These are phyloP conservation scores for Amanita thiersii DNA, from an alignment of 768 basidiomycete genomes.

Conservation along the genomic window DNA sequence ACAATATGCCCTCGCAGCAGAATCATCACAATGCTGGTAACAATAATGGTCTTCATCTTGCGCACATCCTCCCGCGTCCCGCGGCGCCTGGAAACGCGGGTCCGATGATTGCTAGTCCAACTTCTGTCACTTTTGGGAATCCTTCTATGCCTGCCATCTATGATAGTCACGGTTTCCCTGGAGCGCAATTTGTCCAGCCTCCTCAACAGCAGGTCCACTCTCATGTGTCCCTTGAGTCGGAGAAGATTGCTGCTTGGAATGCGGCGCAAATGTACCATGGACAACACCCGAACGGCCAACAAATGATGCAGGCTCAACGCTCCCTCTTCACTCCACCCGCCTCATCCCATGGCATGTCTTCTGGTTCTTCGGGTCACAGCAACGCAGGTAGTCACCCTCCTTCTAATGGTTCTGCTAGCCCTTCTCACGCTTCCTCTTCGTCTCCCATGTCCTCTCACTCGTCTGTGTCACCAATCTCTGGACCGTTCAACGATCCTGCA, in stretches of 20 bases:
- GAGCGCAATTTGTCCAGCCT: slow-evolving; percentile 5
- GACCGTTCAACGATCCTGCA: slow-evolving; percentile 5
- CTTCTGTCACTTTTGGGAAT: slow-evolving; percentile 8
- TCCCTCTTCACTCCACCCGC: slow-evolving; percentile 18
- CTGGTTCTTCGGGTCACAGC: slow-evolving; percentile 9
- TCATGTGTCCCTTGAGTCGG: slow-evolving; percentile 9
- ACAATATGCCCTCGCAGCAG: slow-evolving; percentile 15
- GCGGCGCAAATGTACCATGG: slow-evolving; percentile 11
- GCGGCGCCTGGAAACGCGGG: slow-evolving; percentile 7
- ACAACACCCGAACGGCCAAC: slow-evolving; percentile 10
- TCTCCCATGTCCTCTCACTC: slow-evolving; percentile 9
- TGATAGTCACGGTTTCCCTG: slow-evolving; percentile 9
- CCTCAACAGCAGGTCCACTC: slow-evolving; percentile 4
- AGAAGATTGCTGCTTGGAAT: slow-evolving; percentile 17
- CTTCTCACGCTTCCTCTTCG: slow-evolving; percentile 8
- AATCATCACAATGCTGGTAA: slow-evolving; percentile 6
- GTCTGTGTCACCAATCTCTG: slow-evolving; percentile 3
- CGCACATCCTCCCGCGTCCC: slow-evolving; percentile 12
- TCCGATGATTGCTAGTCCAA: slow-evolving; percentile 12
- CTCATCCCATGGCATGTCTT: slow-evolving; percentile 13
- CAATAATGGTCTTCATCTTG: slow-evolving; percentile 11
- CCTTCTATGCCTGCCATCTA: slow-evolving; percentile 10
- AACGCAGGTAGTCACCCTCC: slow-evolving; percentile 6
- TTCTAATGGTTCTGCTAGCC: slow-evolving; percentile 6
- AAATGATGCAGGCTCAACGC: slow-evolving; percentile 14